A percentile compares a stretch with the other conserved stretches of the same genome.
Evolutionary conservation across 2,329 filamentous ascomycete genomes (phyloP).

Genomic region (Basipetospora sp.): DNA sequence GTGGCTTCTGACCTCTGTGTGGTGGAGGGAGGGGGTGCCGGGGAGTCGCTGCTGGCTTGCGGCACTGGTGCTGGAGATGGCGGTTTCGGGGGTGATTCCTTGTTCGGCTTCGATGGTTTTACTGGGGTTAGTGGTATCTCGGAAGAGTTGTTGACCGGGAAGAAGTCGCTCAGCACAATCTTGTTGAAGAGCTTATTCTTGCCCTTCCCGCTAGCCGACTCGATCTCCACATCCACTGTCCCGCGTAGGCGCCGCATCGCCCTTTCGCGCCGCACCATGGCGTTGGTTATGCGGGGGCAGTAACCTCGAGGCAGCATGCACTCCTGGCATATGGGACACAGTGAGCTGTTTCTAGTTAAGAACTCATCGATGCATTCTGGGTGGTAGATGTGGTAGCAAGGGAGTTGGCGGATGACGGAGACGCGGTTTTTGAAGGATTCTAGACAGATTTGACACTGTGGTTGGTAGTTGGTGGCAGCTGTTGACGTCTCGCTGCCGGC

Average conservation of each 20-base stretch:
- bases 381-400: conserved; percentile 88
- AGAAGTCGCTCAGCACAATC: not conserved
- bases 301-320: conserved; percentile 58
- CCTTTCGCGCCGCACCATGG: conserved; percentile 71
- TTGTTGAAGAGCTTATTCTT: conserved; percentile 4
- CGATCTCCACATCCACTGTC: conserved; percentile 30
- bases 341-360: conserved; percentile 59
- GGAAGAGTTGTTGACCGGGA: not conserved
- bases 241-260: conserved; percentile 48
- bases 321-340: conserved; percentile 84
- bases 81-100: conserved; percentile 32
- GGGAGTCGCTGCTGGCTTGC: not conserved
- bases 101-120: conserved; percentile 36
- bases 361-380: conserved; percentile 83
- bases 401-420: conserved; percentile 67
- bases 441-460: conserved; percentile 79
- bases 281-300: conserved; percentile 61
- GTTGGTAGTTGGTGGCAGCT: conserved; percentile 50
- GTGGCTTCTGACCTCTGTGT: not conserved
- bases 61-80: not conserved
- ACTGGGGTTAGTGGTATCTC: conserved; percentile 12
- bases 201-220: conserved; percentile 7
- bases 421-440: conserved; percentile 58
- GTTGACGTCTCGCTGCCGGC: conserved; percentile 6
- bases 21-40: not conserved